A percentile compares a stretch with the other conserved stretches of the same genome.
Conservation (phyloP, 1,284 basidiomycete genomes). For the Leccinum solheimii region DNA sequence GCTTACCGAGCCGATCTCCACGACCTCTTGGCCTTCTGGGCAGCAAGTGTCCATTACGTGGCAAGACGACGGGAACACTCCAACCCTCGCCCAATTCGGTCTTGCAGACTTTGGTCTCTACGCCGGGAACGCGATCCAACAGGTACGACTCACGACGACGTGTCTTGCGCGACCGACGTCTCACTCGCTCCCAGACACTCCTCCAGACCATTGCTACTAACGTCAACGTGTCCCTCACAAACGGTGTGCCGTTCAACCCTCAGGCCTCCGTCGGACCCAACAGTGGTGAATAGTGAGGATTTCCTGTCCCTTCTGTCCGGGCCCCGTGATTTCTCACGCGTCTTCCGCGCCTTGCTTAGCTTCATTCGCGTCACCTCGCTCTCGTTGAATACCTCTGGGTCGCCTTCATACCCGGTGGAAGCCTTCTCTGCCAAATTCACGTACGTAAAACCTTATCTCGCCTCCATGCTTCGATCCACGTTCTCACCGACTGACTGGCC, state of each 20-base stretch:
- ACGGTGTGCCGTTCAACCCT: slow-evolving; percentile 58
- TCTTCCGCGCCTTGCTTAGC: slow-evolving; percentile 30
- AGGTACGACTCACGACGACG: slow-evolving; percentile 42
- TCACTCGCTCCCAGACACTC: slow-evolving; percentile 47
- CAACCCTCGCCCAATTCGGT: slow-evolving; percentile 62
- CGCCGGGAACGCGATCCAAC: slow-evolving; percentile 58
- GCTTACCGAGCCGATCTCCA: slow-evolving; percentile 60
- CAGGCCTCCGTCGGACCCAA: slow-evolving; percentile 63
- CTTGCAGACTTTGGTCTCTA: slow-evolving; percentile 65
- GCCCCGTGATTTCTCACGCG: neutral
- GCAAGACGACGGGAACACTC: slow-evolving; percentile 61
- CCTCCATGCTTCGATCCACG: neutral
- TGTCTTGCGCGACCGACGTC: neutral
- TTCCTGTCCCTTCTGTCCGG: neutral
- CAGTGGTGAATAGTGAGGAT: slow-evolving; percentile 57
- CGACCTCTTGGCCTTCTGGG: slow-evolving; percentile 59
- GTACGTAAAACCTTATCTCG: slow-evolving; percentile 38
- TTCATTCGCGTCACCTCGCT: slow-evolving; percentile 75
- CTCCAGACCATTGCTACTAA: slow-evolving; percentile 61
- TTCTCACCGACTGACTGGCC: neutral
- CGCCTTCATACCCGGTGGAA: slow-evolving; percentile 57
- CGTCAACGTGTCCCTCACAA: slow-evolving; percentile 61
- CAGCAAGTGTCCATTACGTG: slow-evolving; percentile 61
- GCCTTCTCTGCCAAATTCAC: slow-evolving; percentile 83
- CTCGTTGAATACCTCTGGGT: slow-evolving; percentile 46